phyloP scores from a whole-genome alignment of 306 rosid genomes.

The Lathyrus oleraceus region DNA sequence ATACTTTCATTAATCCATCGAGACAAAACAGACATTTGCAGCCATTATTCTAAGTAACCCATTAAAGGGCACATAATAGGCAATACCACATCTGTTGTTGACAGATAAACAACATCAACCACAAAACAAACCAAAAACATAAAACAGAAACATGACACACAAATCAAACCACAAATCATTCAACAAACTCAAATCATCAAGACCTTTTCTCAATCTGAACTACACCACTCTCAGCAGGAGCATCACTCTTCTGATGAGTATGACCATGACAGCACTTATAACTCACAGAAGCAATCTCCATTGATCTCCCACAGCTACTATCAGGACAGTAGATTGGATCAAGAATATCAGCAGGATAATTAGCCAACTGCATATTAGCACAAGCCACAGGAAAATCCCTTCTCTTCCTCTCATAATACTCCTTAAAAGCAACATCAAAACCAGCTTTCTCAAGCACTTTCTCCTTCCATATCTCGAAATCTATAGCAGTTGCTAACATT shows the following conservation, averaged over 20 bases:
- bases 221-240: slow-evolving; percentile 33
- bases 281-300: slow-evolving; percentile 41
- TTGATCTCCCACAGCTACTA: slow-evolving; percentile 21
- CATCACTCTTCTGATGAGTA: neutral
- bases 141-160: slow-evolving; percentile 16
- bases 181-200: neutral
- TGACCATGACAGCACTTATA: slow-evolving; percentile 51
- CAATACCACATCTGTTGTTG: slow-evolving; percentile 6
- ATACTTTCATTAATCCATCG: neutral
- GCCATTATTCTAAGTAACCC: slow-evolving; percentile 40
- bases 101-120: neutral
- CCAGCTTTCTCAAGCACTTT: slow-evolving; percentile 42
- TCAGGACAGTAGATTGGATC: slow-evolving; percentile 43
- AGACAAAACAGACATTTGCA: slow-evolving; percentile 17
- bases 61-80: slow-evolving; percentile 28
- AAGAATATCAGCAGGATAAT: slow-evolving; percentile 38
- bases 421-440: slow-evolving; percentile 43
- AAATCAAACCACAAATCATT: neutral
- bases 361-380: slow-evolving; percentile 40
- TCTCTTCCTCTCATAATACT: slow-evolving; percentile 19
- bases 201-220: slow-evolving; percentile 45
- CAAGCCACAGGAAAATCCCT: neutral
- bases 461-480: slow-evolving; percentile 42
- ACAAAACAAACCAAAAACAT: neutral
- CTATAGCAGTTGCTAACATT: slow-evolving; percentile 14